phyloP scores from a whole-genome alignment of 2,329 filamentous ascomycete genomes.

The Lasiodiplodia sp. region DNA sequence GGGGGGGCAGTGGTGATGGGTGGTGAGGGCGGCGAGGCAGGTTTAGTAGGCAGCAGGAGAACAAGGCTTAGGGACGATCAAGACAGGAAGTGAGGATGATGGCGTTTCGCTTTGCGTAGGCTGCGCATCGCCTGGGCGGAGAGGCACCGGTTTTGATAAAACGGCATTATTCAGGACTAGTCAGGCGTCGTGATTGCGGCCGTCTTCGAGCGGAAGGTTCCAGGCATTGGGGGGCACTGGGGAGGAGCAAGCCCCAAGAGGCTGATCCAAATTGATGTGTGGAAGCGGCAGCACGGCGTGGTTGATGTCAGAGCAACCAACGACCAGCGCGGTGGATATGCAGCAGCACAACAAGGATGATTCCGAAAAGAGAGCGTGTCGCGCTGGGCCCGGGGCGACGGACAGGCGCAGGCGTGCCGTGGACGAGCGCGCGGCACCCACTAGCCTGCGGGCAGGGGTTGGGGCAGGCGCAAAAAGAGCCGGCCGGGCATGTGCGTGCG shows the following conservation, averaged over 20 bases:
- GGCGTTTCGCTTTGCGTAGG: conserved; percentile 34
- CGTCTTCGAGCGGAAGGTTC: conserved; percentile 44
- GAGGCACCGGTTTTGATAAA: conserved; percentile 45
- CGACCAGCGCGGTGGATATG: conserved; percentile 30
- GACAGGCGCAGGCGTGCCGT: conserved; percentile 28
- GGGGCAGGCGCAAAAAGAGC: conserved; percentile 27
- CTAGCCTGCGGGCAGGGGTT: conserved; percentile 23
- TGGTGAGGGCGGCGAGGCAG: conserved; percentile 6
- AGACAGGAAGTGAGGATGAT: conserved; percentile 30
- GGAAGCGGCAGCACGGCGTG: conserved; percentile 27
- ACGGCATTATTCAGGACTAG: conserved; percentile 45
- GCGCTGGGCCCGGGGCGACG: conserved; percentile 18
- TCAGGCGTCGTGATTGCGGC: conserved; percentile 33
- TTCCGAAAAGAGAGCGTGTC: conserved; percentile 29
- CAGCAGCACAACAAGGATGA: conserved; percentile 28
- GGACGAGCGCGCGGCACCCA: conserved; percentile 22
- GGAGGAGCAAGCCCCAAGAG: conserved; percentile 40
- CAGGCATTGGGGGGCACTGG: conserved; percentile 38
- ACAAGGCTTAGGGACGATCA: conserved; percentile 27
- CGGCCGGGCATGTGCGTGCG: conserved; percentile 27
- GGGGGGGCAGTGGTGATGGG: conserved; percentile 1
- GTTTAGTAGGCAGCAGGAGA: conserved; percentile 32
- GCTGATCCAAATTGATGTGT: conserved; percentile 47
- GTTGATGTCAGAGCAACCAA: conserved; percentile 32
- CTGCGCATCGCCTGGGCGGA: conserved; percentile 42